Evolutionary conservation across 148 eudicot genomes (phyloP).

Genomic region (Hydrangea macrophylla): DNA sequence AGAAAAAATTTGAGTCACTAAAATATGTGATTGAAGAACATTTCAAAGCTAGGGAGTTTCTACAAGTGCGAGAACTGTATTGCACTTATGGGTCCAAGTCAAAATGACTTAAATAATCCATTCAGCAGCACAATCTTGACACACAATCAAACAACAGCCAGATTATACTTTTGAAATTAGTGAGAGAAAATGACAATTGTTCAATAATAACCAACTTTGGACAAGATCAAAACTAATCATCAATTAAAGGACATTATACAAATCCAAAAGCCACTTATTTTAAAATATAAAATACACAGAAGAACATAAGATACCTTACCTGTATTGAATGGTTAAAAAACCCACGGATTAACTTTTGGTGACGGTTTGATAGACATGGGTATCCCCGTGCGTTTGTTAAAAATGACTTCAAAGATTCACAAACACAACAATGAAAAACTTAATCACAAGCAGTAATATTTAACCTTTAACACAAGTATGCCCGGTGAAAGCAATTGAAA

Average conservation of each 20-base stretch:
- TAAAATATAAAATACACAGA: neutral
- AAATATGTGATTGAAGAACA: neutral
- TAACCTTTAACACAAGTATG: neutral
- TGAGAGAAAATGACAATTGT: too few relatives aligned
- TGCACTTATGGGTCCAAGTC: neutral
- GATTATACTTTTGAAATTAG: too few relatives aligned
- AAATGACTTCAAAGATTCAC: constrained; percentile 56
- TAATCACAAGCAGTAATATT: constrained; percentile 1
- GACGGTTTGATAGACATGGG: constrained; percentile 93
- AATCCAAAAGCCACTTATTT: neutral
- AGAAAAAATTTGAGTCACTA: neutral
- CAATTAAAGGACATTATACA: neutral
- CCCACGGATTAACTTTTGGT: constrained; percentile 61
- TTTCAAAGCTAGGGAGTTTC: neutral
- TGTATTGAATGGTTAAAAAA: constrained; percentile 86
- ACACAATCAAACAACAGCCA: neutral
- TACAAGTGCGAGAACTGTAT: neutral
- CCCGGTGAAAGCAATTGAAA: neutral
- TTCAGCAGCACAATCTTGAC: neutral
- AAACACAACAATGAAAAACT: constrained; percentile 24
- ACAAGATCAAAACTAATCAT: too few relatives aligned
- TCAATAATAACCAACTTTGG: too few relatives aligned
- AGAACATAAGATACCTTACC: constrained; percentile 40
- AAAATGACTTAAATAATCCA: neutral
- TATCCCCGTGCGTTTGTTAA: constrained; percentile 86